Percentiles rank a stretch among this genome's conserved stretches.
Conservation (phyloP, 1,284 basidiomycete species). For the Waitea zeae region DNA sequence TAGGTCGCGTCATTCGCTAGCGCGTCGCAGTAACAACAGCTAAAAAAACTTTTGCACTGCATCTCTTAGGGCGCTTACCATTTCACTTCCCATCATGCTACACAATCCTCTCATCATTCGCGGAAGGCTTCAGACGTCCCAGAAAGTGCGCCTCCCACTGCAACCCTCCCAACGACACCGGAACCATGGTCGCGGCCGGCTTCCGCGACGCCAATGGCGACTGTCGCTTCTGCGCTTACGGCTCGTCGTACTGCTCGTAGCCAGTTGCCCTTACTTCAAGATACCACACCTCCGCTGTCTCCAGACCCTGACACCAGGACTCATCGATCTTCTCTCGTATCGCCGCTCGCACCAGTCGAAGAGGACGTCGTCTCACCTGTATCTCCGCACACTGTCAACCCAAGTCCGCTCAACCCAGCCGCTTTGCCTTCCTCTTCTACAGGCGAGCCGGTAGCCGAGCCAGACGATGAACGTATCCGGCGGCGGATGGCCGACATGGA, state of each 20-base stretch:
- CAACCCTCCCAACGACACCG: background rate
- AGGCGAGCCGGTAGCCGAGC: constrained; percentile 2
- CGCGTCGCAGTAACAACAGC: background rate
- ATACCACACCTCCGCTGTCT: too few relatives aligned
- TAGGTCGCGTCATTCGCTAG: constrained; percentile 17
- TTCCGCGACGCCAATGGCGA: too few relatives aligned
- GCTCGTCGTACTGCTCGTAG: too few relatives aligned
- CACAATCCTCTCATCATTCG: constrained; percentile 13
- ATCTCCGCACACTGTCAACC: background rate
- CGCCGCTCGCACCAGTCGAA: background rate
- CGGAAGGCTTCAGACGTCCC: background rate
- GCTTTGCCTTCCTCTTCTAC: background rate
- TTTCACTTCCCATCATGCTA: constrained; percentile 15
- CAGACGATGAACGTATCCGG: background rate
- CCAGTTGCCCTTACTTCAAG: too few relatives aligned
- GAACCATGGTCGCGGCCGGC: too few relatives aligned
- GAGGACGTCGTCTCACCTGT: background rate
- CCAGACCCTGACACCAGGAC: too few relatives aligned
- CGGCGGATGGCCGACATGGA: constrained; percentile 14
- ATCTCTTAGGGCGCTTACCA: constrained; percentile 19
- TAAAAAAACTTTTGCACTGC: background rate
- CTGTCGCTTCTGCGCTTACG: too few relatives aligned
- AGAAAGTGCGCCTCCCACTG: background rate
- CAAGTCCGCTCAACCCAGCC: constrained; percentile 1
- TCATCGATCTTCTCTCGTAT: background rate